Evolutionary conservation across 2,329 filamentous ascomycete genomes (phyloP), one percentile per base, ranked within the genome.

Genomic region (Lasiodiplodia theobromae): DNA sequence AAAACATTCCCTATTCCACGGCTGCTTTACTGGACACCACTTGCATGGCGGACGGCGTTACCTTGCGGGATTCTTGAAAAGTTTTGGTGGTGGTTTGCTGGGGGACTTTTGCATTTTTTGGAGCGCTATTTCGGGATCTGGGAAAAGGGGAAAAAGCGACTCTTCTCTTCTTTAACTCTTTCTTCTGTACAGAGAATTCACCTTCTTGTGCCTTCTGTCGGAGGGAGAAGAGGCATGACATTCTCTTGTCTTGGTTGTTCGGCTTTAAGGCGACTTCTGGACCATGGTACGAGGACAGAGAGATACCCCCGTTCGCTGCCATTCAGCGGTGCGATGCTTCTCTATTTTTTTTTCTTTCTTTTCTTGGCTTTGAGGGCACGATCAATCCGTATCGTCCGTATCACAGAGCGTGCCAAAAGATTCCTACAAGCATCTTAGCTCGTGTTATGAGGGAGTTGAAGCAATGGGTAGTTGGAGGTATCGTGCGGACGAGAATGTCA

Each of bases 1-100:
- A 60, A 18, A 60, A 38, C 2, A 23, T 12, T 47, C 10, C 40
- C 25, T 52, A 37, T 12, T 21, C 28, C 51, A 54, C 37, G 21
- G 25, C 28, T 57, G 21, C 47, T 44, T 53, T 68, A 52, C 16
- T 52, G 18, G 21, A 64, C 44, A 40, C 8, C 52, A 52, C 12
- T 44, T 69, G 68, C 68, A 69, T 69, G 38, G 68, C 68, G 62
- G 40, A 23, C 31, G 68, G 68, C 68, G 68, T 57, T 66, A n/a
- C 18, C 31, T 23, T 63, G 23, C n/a, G 44, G 34, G 8, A 52
- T 28, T n/a, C 34, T 25, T 8, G 62, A 25, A 65, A 18, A 28
- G 31, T 37, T 38, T 53, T 11, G 23, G 5, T 28, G 51, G 34
- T 47, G n/a, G 37, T 23, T 47, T 56, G 25, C 21, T 11, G 7